phyloP scores from a whole-genome alignment of 2,329 filamentous ascomycete genomes.

The Alternaria sp. region DNA sequence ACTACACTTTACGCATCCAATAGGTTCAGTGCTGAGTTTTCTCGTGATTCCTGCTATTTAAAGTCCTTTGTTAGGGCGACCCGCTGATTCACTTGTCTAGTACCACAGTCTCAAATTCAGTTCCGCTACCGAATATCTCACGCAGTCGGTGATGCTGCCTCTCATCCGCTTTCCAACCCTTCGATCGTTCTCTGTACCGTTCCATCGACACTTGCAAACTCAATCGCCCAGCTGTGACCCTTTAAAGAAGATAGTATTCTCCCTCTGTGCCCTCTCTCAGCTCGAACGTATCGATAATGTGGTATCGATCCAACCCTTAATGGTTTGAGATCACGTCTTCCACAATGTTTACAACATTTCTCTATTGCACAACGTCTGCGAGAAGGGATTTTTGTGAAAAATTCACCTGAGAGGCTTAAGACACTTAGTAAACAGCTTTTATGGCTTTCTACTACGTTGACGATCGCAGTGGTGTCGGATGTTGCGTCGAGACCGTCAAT shows the following conservation, averaged over 20 bases:
- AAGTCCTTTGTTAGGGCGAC: background rate
- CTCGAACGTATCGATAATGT: background rate
- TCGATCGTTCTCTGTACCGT: background rate
- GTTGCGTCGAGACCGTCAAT: background rate
- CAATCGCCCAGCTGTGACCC: background rate
- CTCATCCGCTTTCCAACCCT: background rate
- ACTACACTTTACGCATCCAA: background rate
- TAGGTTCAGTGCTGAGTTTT: background rate
- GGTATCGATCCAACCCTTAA: background rate
- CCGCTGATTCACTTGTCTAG: background rate
- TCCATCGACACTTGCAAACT: background rate
- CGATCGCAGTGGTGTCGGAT: background rate
- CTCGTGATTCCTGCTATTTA: background rate
- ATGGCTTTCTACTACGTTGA: background rate
- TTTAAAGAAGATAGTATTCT: background rate
- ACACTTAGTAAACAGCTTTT: background rate
- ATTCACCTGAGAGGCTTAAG: constrained; percentile 1
- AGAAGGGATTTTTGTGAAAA: background rate
- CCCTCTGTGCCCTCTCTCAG: background rate
- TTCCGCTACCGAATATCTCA: background rate
- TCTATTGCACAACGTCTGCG: background rate
- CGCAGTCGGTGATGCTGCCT: background rate
- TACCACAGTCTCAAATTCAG: background rate
- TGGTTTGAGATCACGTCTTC: background rate
- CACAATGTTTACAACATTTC: background rate